phyloP scores from a whole-genome alignment of 2,329 filamentous ascomycete genomes.

The Thielaviopsis cerberus region DNA sequence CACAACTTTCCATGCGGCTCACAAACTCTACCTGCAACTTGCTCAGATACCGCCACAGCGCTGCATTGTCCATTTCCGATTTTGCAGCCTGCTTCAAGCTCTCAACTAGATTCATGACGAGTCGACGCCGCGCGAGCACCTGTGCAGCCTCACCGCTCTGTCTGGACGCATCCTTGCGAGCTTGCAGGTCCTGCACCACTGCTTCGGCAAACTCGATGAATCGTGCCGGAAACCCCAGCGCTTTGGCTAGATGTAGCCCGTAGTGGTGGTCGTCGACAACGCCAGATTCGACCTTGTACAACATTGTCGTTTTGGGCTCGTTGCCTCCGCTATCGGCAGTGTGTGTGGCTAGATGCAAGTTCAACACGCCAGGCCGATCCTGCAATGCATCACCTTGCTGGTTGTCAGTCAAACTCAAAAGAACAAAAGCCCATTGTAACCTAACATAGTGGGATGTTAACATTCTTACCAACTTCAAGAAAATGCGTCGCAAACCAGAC shows the following conservation, averaged over 20 bases:
- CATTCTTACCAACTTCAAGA: conserved; percentile 42
- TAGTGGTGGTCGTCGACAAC: conserved; percentile 56
- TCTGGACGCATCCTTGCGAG: conserved; percentile 37
- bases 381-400: conserved; percentile 49
- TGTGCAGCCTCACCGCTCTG: conserved; percentile 39
- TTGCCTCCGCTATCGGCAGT: conserved; percentile 32
- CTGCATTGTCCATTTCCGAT: conserved; percentile 44
- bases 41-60: conserved; percentile 44
- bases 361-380: conserved; percentile 61
- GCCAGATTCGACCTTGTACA: conserved; percentile 66
- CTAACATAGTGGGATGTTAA: not conserved
- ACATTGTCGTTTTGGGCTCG: conserved; percentile 54
- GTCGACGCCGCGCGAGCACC: conserved; percentile 45
- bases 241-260: conserved; percentile 61
- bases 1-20: conserved; percentile 4
- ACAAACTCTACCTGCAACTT: conserved; percentile 61
- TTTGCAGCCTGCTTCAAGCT: conserved; percentile 49
- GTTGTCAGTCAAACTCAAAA: not conserved
- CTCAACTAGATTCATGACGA: conserved; percentile 56
- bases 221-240: conserved; percentile 49
- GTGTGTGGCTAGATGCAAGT: conserved; percentile 61
- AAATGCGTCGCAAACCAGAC: conserved; percentile 96
- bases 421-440: not conserved
- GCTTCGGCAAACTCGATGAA: conserved; percentile 51
- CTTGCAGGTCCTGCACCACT: conserved; percentile 44